Evolutionary conservation across 2,329 filamentous ascomycete species (phyloP).

Genomic region (Sodiomyces alkalinus): DNA sequence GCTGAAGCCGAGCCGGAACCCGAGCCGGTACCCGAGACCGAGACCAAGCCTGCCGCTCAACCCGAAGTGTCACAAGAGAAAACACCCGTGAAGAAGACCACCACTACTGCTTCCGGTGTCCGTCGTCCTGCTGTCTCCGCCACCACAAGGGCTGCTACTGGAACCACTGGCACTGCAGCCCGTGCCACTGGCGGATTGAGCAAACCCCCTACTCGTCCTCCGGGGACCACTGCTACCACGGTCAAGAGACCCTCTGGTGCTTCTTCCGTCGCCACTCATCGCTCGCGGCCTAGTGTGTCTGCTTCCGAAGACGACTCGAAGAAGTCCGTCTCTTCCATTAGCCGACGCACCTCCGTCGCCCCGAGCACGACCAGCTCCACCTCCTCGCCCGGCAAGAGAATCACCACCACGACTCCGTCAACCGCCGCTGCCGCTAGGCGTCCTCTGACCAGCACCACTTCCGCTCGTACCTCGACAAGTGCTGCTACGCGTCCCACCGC

Average conservation of each 20-base stretch:
- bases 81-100: conserved; percentile 20
- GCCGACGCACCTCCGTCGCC: conserved; percentile 27
- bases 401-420: conserved; percentile 15
- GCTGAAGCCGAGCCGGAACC: no score
- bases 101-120: conserved; percentile 15
- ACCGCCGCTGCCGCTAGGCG: conserved; percentile 17
- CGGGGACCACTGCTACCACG: conserved; percentile 19
- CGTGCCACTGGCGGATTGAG: conserved; percentile 24
- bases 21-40: conserved; percentile 15
- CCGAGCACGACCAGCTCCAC: conserved; percentile 20
- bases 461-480: conserved; percentile 14
- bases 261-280: conserved; percentile 25
- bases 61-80: conserved; percentile 4
- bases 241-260: conserved; percentile 14
- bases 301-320: conserved; percentile 34
- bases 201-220: conserved; percentile 33
- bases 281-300: conserved; percentile 30
- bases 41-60: conserved; percentile 15
- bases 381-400: conserved; percentile 14
- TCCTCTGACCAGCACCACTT: conserved; percentile 10
- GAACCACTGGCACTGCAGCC: conserved; percentile 15
- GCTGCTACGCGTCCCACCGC: conserved; percentile 18
- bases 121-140: conserved; percentile 19
- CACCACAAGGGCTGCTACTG: conserved; percentile 14
- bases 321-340: conserved; percentile 22